Evolutionary conservation across 2,329 filamentous ascomycete species (phyloP).

Genomic region (Tolypocladium nubicola): DNA sequence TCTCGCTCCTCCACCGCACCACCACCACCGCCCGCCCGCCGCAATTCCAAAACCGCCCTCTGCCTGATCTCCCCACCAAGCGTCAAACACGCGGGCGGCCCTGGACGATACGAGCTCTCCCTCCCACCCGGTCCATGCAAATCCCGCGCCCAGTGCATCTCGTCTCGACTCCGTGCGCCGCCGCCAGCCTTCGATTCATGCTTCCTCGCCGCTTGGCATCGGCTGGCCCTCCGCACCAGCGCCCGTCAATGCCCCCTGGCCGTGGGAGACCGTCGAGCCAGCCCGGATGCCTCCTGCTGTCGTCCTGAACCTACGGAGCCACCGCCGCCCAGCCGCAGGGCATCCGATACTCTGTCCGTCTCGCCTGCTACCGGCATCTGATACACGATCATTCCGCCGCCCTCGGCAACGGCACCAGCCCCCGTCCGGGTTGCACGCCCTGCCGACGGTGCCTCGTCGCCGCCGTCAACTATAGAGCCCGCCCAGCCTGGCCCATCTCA

Average conservation of each 20-base stretch:
- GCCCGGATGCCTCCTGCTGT: slow-evolving; percentile 44
- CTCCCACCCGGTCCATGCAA: background rate
- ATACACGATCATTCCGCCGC: slow-evolving; percentile 6
- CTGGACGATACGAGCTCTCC: background rate
- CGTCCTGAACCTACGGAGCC: slow-evolving; percentile 34
- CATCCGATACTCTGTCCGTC: slow-evolving; percentile 23
- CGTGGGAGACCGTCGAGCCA: slow-evolving; percentile 27
- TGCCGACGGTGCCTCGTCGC: slow-evolving; percentile 2
- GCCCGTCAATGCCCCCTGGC: background rate
- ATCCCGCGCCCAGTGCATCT: background rate
- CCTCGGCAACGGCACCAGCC: slow-evolving; percentile 8
- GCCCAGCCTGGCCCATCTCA: background rate
- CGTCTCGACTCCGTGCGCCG: background rate
- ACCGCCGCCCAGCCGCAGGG: slow-evolving; percentile 20
- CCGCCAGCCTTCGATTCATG: background rate
- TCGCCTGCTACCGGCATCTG: slow-evolving; percentile 8
- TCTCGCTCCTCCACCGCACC: background rate
- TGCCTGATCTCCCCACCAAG: slow-evolving; percentile 1
- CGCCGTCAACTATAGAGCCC: slow-evolving; percentile 10
- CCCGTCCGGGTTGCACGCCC: slow-evolving; percentile 4
- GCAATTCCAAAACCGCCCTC: background rate
- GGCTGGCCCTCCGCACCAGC: background rate
- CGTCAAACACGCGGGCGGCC: background rate
- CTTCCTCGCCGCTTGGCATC: background rate
- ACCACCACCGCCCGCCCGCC: background rate